Percentiles rank a stretch among this genome's conserved stretches.
Conservation (phyloP, 164 flowering plant genomes). For the Buxus sempervirens region DNA sequence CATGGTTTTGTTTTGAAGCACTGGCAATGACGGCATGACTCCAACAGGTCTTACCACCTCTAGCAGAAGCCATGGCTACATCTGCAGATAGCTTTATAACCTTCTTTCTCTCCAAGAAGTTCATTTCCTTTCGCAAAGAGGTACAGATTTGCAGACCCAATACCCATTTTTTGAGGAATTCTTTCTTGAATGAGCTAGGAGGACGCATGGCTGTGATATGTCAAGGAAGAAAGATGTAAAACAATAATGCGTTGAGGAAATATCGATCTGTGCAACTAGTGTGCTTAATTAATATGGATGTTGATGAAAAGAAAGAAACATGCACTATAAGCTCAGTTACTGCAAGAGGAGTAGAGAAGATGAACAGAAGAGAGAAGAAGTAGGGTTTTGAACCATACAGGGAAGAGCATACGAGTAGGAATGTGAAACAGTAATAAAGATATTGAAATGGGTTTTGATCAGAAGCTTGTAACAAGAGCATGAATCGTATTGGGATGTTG, state of each 20-base stretch:
- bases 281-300: neutral
- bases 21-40: constrained; percentile 60
- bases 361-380: neutral
- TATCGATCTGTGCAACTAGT: neutral
- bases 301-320: no score
- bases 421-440: neutral
- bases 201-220: constrained; percentile 29
- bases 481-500: neutral
- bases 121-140: constrained; percentile 26
- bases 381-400: neutral
- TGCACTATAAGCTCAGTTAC: neutral
- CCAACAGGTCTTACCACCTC: constrained; percentile 52
- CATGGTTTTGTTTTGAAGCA: constrained; percentile 24
- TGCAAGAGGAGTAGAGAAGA: no score
- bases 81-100: constrained; percentile 72
- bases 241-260: neutral
- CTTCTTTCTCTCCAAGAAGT: constrained; percentile 47
- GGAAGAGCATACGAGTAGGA: neutral
- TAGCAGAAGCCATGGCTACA: constrained; percentile 68
- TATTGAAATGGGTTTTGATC: constrained; percentile 7
- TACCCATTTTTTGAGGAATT: constrained; percentile 56
- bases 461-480: neutral
- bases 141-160: constrained; percentile 35
- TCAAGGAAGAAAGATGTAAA: neutral
- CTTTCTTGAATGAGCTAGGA: constrained; percentile 38